A percentile compares a stretch with the other conserved stretches of the same genome.
Evolutionary conservation across 306 rosid species (phyloP).

Genomic region (Malus sylvestris): DNA sequence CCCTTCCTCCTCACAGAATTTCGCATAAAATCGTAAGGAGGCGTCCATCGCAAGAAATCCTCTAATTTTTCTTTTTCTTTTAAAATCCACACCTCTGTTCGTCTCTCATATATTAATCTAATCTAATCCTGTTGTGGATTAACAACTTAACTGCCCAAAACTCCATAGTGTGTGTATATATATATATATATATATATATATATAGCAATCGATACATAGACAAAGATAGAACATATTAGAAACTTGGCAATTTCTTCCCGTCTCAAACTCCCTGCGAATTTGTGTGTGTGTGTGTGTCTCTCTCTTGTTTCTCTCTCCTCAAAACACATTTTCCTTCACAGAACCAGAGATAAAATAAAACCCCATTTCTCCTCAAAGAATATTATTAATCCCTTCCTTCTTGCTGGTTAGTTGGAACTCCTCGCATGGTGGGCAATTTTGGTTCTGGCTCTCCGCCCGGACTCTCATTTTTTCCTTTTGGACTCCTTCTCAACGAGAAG

Average conservation of each 20-base stretch:
- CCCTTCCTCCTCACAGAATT: slow-evolving; percentile 11
- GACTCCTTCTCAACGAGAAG: not conserved
- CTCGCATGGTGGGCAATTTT: slow-evolving; percentile 4
- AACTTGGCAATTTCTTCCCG: slow-evolving; percentile 22
- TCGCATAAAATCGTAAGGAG: slow-evolving; percentile 36
- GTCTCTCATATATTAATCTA: not conserved
- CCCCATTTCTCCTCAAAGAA: slow-evolving; percentile 32
- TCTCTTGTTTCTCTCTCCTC: not conserved
- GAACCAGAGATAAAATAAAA: slow-evolving; percentile 19
- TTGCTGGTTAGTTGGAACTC: not conserved
- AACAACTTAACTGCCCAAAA: slow-evolving; percentile 3
- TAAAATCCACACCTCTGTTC: not conserved
- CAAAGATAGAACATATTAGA: not conserved
- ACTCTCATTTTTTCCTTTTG: not conserved
- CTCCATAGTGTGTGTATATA: not conserved
- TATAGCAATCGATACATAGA: no score
- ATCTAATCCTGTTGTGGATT: not conserved
- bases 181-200: no score
- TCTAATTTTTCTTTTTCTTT: not conserved
- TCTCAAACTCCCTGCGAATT: slow-evolving; percentile 35
- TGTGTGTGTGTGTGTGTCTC: slow-evolving; percentile 14
- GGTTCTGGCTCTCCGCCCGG: not conserved
- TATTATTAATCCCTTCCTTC: not conserved
- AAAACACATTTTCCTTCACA: slow-evolving; percentile 16
- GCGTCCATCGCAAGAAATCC: slow-evolving; percentile 49